These are phyloP conservation scores for Erysimum cheiranthoides DNA, from an alignment of 345 rosid genomes.

Conservation along the genomic window DNA sequence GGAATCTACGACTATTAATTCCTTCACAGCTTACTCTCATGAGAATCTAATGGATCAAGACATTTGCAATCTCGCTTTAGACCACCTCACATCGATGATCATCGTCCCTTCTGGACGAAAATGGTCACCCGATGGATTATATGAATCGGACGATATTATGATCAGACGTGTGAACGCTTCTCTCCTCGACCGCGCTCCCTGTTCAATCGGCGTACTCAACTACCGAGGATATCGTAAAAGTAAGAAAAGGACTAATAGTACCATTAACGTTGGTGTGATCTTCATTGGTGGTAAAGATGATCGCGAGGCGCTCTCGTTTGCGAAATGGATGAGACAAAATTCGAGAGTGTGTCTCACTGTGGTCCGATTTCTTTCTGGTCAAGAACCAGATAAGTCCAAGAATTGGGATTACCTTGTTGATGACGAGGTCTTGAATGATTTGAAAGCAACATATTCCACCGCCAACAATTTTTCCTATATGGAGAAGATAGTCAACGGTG, in stretches of 20 bases:
- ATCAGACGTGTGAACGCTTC: slow-evolving; percentile 39
- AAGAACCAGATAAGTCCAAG: neutral
- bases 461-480: slow-evolving; percentile 20
- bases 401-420: slow-evolving; percentile 55
- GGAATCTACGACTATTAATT: slow-evolving; percentile 30
- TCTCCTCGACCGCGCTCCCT: slow-evolving; percentile 43
- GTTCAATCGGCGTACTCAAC: slow-evolving; percentile 42
- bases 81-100: slow-evolving; percentile 49
- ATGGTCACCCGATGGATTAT: slow-evolving; percentile 50
- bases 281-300: slow-evolving; percentile 76
- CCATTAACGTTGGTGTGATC: slow-evolving; percentile 43
- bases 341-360: slow-evolving; percentile 45
- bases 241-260: neutral
- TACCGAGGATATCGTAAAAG: slow-evolving; percentile 31
- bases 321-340: slow-evolving; percentile 54
- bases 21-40: slow-evolving; percentile 53
- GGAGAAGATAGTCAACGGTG: slow-evolving; percentile 48
- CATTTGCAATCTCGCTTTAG: slow-evolving; percentile 55
- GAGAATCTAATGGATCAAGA: slow-evolving; percentile 59
- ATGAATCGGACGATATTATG: slow-evolving; percentile 39
- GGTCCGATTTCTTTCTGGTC: slow-evolving; percentile 30
- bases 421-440: slow-evolving; percentile 42
- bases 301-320: slow-evolving; percentile 57
- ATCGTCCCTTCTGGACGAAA: slow-evolving; percentile 56
- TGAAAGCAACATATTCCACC: slow-evolving; percentile 15